These are phyloP conservation scores for Protea cynaroides DNA, from an alignment of 164 flowering plant genomes.

Conservation along the genomic window DNA sequence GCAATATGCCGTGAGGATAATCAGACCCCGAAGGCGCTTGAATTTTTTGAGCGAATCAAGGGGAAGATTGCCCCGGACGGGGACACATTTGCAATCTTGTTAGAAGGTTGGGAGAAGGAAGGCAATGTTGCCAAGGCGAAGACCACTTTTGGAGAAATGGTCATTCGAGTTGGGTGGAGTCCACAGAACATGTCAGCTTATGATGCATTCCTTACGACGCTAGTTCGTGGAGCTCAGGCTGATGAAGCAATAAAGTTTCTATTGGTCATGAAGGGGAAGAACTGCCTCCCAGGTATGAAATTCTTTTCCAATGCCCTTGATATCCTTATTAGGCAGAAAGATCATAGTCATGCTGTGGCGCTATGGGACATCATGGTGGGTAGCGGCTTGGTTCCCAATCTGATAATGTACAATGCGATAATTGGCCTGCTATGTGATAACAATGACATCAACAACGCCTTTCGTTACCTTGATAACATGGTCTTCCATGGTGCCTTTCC, in stretches of 20 bases:
- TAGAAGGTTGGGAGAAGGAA: conserved; percentile 80
- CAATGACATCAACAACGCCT: conserved; percentile 39
- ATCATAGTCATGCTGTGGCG: conserved; percentile 31
- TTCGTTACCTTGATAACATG: conserved; percentile 59
- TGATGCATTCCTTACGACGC: conserved; percentile 58
- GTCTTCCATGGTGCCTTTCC: conserved; percentile 67
- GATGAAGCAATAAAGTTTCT: conserved; percentile 64
- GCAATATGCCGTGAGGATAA: conserved; percentile 52
- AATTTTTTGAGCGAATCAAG: conserved; percentile 54
- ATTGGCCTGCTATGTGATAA: conserved; percentile 54
- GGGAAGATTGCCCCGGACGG: conserved; percentile 47
- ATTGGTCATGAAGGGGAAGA: conserved; percentile 48
- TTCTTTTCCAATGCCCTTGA: conserved; percentile 68
- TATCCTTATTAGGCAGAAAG: conserved; percentile 46
- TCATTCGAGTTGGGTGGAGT: conserved; percentile 62
- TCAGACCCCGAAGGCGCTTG: conserved; percentile 38
- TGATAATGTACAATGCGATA: conserved; percentile 58
- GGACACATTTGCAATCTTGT: conserved; percentile 58
- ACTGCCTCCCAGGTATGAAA: conserved; percentile 74
- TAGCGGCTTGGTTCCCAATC: conserved; percentile 55
- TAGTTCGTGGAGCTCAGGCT: conserved; percentile 37
- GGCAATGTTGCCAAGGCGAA: conserved; percentile 56
- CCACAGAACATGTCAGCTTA: conserved; percentile 51
- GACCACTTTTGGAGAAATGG: conserved; percentile 76
- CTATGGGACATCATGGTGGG: conserved; percentile 68